These are phyloP conservation scores for Cystoderma amianthinum DNA, from an alignment of 768 basidiomycete species.

Conservation along the genomic window DNA sequence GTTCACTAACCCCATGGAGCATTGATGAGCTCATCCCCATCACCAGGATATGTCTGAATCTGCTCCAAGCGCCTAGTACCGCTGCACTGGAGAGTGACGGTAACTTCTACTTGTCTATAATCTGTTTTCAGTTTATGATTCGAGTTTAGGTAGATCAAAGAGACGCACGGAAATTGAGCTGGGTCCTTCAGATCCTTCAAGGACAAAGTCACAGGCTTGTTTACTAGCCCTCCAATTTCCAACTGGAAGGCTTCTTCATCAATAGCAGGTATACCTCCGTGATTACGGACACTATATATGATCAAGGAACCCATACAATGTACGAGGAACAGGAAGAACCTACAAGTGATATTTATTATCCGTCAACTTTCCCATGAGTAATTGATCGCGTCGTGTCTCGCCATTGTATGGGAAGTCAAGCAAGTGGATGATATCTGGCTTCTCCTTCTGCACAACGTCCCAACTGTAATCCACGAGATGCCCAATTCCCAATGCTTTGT, in stretches of 20 bases:
- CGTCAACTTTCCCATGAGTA: conserved; percentile 37
- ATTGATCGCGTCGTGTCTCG: conserved; percentile 36
- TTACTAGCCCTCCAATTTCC: conserved; percentile 47
- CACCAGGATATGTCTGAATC: conserved; percentile 44
- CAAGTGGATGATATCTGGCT: conserved; percentile 41
- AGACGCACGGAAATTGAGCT: conserved; percentile 35
- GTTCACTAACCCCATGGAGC: conserved; percentile 41
- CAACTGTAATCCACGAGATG: conserved; percentile 43
- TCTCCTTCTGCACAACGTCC: conserved; percentile 44
- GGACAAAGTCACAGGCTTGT: conserved; percentile 31
- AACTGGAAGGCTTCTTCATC: conserved; percentile 37
- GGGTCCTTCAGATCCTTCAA: conserved; percentile 44
- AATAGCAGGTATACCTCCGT: conserved; percentile 45
- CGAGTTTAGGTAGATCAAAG: background rate
- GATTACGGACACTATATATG: conserved; percentile 38
- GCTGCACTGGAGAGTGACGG: conserved; percentile 49
- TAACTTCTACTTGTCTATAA: conserved; percentile 36
- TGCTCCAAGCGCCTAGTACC: conserved; percentile 48
- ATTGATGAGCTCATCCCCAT: conserved; percentile 46
- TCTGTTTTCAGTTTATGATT: background rate
- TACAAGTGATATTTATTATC: conserved; percentile 45
- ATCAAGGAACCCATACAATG: background rate
- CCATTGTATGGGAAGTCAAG: conserved; percentile 54
- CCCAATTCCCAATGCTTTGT: conserved; percentile 38
- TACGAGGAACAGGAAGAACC: conserved; percentile 9